Conservation (phyloP, 2,329 filamentous ascomycete genomes). For the Karstenula rhodostoma region DNA sequence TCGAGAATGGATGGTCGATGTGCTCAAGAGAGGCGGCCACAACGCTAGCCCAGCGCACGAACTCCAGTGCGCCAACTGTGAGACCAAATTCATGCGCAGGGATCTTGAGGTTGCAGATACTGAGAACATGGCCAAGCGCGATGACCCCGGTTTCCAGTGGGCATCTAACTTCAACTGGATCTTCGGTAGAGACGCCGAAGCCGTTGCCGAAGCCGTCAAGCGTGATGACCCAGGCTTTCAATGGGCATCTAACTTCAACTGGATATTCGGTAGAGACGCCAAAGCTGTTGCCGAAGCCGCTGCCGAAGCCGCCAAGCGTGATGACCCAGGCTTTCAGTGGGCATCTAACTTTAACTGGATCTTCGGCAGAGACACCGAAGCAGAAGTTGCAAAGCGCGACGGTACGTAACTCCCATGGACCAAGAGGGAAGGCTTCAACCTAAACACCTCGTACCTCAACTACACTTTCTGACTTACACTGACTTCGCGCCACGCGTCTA, state of each 20-base stretch:
- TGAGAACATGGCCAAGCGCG: neutral
- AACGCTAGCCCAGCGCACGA: neutral
- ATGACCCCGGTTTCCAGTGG: neutral
- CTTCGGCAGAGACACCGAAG: neutral
- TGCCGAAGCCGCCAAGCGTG: neutral
- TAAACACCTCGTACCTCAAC: too few relatives aligned
- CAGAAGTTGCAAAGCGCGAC: neutral
- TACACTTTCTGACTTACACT: too few relatives aligned
- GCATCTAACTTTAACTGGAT: neutral
- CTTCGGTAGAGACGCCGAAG: neutral
- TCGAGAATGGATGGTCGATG: neutral
- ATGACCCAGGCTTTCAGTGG: neutral
- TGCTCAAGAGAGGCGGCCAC: neutral
- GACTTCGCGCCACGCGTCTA: too few relatives aligned
- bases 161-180: neutral
- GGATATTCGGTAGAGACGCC: neutral
- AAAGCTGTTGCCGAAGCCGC: neutral
- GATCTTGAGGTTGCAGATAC: neutral
- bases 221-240: neutral
- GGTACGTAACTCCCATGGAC: too few relatives aligned
- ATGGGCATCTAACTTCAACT: neutral
- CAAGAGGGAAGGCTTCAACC: too few relatives aligned
- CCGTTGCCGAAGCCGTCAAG: neutral
- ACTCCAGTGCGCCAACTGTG: neutral
- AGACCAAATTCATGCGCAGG: neutral